Percentiles rank a stretch among this genome's conserved stretches.
These are phyloP conservation scores for Aspergillus funiculosus DNA, from an alignment of 495 filamentous ascomycete genomes.

Conservation along the genomic window DNA sequence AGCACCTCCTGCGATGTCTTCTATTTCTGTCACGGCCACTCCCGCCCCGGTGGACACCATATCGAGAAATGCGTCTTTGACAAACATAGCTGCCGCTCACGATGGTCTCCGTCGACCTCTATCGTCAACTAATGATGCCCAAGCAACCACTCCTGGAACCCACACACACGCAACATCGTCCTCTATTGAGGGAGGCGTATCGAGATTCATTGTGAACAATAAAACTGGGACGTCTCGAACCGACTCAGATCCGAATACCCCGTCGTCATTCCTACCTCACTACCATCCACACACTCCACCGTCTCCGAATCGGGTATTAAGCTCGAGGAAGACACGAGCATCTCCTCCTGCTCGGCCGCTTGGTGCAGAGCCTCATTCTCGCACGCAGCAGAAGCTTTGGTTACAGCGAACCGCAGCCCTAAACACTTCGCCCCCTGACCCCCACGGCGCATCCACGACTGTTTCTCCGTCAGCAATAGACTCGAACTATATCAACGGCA, in stretches of 20 bases:
- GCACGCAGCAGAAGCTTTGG: conserved; percentile 47
- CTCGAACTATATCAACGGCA: conserved; percentile 26
- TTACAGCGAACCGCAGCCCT: conserved; percentile 44
- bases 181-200: conserved; percentile 46
- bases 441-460: conserved; percentile 30
- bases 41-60: conserved; percentile 29
- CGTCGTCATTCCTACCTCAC: conserved; percentile 45
- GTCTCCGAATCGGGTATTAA: conserved; percentile 29
- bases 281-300: conserved; percentile 45
- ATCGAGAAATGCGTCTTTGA: conserved; percentile 35
- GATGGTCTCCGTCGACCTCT: conserved; percentile 33
- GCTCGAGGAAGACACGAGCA: conserved; percentile 17
- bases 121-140: conserved; percentile 25
- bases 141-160: conserved; percentile 26
- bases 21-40: conserved; percentile 43
- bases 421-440: conserved; percentile 44
- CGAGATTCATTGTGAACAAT: conserved; percentile 39
- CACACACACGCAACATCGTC: conserved; percentile 38
- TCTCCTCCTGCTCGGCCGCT: conserved; percentile 36
- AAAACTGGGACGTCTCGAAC: conserved; percentile 33
- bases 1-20: conserved; percentile 46
- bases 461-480: conserved; percentile 33
- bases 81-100: conserved; percentile 32
- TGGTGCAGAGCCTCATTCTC: conserved; percentile 36
- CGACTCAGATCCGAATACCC: conserved; percentile 46